Percentiles rank a stretch among this genome's conserved stretches.
Conservation (phyloP, 2,329 filamentous ascomycete species). For the Fusarium luffae region DNA sequence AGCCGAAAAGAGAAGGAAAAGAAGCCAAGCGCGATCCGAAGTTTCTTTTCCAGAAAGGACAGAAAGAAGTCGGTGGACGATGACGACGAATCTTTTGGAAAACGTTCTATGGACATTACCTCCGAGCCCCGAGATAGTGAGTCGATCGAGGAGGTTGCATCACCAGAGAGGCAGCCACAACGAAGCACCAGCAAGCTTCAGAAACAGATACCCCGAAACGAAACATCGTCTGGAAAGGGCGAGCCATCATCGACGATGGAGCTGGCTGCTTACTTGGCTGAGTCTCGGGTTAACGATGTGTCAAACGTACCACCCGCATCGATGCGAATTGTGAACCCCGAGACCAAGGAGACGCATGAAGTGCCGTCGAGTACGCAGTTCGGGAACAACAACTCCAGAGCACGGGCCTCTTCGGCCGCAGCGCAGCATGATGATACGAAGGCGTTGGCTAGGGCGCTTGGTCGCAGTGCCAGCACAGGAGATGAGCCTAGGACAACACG, state of each 20-base stretch:
- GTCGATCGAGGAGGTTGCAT: constrained; percentile 56
- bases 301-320: constrained; percentile 67
- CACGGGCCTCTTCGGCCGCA: constrained; percentile 51
- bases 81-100: constrained; percentile 70
- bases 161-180: constrained; percentile 63
- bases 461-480: constrained; percentile 49
- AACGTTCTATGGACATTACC: constrained; percentile 68
- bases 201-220: constrained; percentile 68
- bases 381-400: constrained; percentile 45
- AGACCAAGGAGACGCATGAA: constrained; percentile 57
- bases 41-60: constrained; percentile 71
- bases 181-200: constrained; percentile 75
- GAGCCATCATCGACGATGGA: constrained; percentile 52
- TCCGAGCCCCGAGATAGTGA: constrained; percentile 59
- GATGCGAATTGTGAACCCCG: constrained; percentile 69
- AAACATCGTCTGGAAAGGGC: constrained; percentile 60
- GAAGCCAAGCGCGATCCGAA: constrained; percentile 67
- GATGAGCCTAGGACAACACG: constrained; percentile 66
- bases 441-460: constrained; percentile 35
- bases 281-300: constrained; percentile 62
- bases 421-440: constrained; percentile 53
- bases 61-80: constrained; percentile 68
- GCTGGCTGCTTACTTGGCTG: constrained; percentile 56
- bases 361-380: constrained; percentile 49
- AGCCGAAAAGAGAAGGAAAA: constrained; percentile 80